phyloP scores from a whole-genome alignment of 768 basidiomycete species.

The Glaciozyma martinii region DNA sequence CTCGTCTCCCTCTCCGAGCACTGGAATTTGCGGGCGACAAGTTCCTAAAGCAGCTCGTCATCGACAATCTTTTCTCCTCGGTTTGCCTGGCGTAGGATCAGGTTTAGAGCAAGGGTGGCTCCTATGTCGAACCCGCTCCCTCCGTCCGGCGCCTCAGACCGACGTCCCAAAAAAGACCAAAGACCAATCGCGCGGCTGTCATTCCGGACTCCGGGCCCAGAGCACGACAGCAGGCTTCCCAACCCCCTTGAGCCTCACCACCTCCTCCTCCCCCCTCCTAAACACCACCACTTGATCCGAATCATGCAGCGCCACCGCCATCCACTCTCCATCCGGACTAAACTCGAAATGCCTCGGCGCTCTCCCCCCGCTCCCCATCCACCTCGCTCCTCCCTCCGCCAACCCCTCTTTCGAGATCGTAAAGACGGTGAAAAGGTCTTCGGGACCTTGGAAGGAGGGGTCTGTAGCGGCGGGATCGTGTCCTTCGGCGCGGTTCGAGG shows the following conservation, averaged over 20 bases:
- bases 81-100: no score
- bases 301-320: slow-evolving; percentile 23
- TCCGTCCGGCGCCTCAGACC: no score
- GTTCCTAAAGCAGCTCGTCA: no score
- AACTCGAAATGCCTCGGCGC: slow-evolving; percentile 20
- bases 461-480: slow-evolving; percentile 15
- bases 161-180: no score
- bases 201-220: neutral
- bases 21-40: no score
- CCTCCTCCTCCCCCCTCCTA: slow-evolving; percentile 15
- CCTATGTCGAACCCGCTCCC: no score
- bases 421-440: slow-evolving; percentile 20
- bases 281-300: slow-evolving; percentile 26
- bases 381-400: neutral
- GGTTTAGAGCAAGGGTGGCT: no score
- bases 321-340: slow-evolving; percentile 10
- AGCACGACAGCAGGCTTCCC: slow-evolving; percentile 16
- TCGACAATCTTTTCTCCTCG: no score
- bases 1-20: no score
- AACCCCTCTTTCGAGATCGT: slow-evolving; percentile 4
- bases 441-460: slow-evolving; percentile 2
- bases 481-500: slow-evolving; percentile 27
- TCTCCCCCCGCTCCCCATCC: slow-evolving; percentile 9
- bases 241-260: slow-evolving; percentile 8
- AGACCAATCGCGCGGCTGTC: no score